Percentiles rank a stretch among this genome's conserved stretches.
phyloP scores from a whole-genome alignment of 192 early-diverging fungal species.

The Umbelopsis isabellina region DNA sequence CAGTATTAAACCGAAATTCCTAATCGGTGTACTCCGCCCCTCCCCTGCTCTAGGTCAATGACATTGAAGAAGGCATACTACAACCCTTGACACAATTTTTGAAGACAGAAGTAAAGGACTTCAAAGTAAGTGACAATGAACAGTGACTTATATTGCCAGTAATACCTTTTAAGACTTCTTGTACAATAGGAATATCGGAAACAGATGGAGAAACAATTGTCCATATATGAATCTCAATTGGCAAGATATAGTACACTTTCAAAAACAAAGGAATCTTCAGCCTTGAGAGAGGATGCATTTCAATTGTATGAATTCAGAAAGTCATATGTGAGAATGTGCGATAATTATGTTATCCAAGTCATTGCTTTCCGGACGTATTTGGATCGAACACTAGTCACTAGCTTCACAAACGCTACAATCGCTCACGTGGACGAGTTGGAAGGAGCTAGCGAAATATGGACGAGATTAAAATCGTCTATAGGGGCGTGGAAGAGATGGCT shows the following conservation, averaged over 20 bases:
- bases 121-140: slow-evolving; percentile 52
- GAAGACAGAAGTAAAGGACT: slow-evolving; percentile 65
- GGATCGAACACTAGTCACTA: slow-evolving; percentile 48
- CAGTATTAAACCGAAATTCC: background rate
- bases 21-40: background rate
- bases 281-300: slow-evolving; percentile 71
- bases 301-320: slow-evolving; percentile 70
- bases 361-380: slow-evolving; percentile 58
- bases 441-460: slow-evolving; percentile 34
- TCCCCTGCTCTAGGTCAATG: slow-evolving; percentile 44
- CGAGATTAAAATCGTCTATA: slow-evolving; percentile 37
- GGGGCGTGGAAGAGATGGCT: slow-evolving; percentile 43
- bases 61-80: slow-evolving; percentile 62
- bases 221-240: slow-evolving; percentile 67
- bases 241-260: slow-evolving; percentile 59
- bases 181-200: slow-evolving; percentile 42
- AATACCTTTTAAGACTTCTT: background rate
- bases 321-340: slow-evolving; percentile 56
- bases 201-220: slow-evolving; percentile 49
- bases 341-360: slow-evolving; percentile 58
- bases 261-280: slow-evolving; percentile 67
- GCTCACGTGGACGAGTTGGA: slow-evolving; percentile 49
- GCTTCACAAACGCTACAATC: slow-evolving; percentile 49
- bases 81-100: slow-evolving; percentile 60
- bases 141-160: background rate